Evolutionary conservation across 495 filamentous ascomycete genomes (phyloP).

Genomic region (Xylaria curta): DNA sequence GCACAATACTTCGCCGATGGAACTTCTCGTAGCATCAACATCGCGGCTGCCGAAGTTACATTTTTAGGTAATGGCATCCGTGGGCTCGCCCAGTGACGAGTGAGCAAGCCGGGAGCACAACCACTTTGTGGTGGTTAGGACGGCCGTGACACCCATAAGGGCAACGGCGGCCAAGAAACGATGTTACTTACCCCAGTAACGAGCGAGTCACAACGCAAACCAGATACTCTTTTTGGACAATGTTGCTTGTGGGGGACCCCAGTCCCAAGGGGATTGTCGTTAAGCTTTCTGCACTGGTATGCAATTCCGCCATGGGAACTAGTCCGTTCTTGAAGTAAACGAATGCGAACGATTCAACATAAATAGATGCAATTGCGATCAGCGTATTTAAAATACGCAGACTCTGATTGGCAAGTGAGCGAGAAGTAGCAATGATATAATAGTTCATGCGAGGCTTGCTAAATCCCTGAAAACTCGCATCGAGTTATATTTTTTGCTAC

Average conservation of each 20-base stretch:
- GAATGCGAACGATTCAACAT: conserved; percentile 8
- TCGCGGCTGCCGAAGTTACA: background rate
- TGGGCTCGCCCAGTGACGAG: background rate
- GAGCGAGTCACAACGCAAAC: background rate
- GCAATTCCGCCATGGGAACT: background rate
- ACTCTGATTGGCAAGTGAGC: background rate
- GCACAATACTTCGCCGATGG: background rate
- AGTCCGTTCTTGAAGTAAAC: background rate
- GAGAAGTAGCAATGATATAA: background rate
- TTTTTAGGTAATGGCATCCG: conserved; percentile 19
- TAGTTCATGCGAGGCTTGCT: background rate
- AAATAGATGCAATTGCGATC: background rate
- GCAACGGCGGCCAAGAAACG: background rate
- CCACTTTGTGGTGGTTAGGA: background rate
- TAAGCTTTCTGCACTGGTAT: background rate
- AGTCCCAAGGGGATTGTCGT: background rate
- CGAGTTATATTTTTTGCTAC: background rate
- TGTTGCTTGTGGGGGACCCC: conserved; percentile 14
- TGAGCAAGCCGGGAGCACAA: background rate
- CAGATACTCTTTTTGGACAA: conserved; percentile 11
- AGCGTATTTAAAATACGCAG: background rate
- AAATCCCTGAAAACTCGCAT: background rate
- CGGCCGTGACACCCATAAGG: background rate
- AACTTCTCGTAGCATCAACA: background rate
- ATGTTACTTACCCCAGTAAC: conserved; percentile 2